These are phyloP conservation scores for Synchytrium microbalum DNA, from an alignment of 371 early-diverging fungal genomes.

Conservation along the genomic window DNA sequence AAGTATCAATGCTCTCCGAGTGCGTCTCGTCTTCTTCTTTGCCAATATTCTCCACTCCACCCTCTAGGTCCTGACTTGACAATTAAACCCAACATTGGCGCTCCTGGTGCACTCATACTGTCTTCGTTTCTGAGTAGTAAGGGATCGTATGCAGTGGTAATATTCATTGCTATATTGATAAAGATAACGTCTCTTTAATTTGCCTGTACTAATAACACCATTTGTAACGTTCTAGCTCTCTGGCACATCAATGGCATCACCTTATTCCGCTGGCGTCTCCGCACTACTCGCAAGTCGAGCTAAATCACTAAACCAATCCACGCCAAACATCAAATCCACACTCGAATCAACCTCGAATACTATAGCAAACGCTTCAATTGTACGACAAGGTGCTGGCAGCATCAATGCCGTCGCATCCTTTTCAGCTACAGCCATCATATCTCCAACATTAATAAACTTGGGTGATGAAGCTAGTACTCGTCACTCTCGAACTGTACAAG, in stretches of 20 bases:
- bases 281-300: constrained; percentile 19
- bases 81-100: constrained; percentile 1
- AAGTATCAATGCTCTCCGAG: not conserved
- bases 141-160: constrained; percentile 4
- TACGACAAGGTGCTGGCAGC: not conserved
- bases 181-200: not conserved
- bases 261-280: constrained; percentile 27
- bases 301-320: constrained; percentile 16
- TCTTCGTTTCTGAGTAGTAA: constrained; percentile 2
- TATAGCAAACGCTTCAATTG: not conserved
- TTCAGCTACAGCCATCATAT: not conserved
- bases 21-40: not conserved
- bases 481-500: not conserved
- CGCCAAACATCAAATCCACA: constrained; percentile 39
- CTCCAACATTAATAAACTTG: not conserved
- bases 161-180: not conserved
- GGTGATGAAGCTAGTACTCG: not conserved
- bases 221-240: constrained; percentile 6
- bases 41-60: not conserved
- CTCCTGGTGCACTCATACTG: not conserved
- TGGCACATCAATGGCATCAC: constrained; percentile 46
- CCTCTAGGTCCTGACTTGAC: not conserved
- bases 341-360: not conserved
- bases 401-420: not conserved
- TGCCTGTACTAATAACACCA: not conserved